Evolutionary conservation across 768 basidiomycete species (phyloP).

Genomic region (Pleurotus platypus): DNA sequence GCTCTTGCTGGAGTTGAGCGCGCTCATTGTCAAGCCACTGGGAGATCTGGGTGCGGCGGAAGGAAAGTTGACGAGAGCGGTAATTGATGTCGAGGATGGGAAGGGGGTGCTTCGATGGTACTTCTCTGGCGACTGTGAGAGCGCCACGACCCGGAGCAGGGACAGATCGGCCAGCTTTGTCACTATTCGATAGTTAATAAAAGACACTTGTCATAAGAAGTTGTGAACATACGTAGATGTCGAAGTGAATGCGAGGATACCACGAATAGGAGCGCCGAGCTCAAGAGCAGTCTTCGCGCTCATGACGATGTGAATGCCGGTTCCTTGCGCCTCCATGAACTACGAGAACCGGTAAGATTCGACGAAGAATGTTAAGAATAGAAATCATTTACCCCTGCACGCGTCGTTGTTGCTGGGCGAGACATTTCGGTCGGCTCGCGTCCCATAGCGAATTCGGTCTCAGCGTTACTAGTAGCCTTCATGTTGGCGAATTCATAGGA

Average conservation of each 20-base stretch:
- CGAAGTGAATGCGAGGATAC: conserved; percentile 92
- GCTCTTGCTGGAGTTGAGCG: conserved; percentile 75
- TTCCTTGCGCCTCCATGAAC: conserved; percentile 98
- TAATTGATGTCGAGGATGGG: conserved; percentile 84
- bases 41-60: conserved; percentile 93
- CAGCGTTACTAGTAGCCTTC: conserved; percentile 98
- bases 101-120: conserved; percentile 72
- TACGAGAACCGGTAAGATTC: conserved; percentile 19
- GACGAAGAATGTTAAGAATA: conserved; percentile 5
- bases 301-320: conserved; percentile 97
- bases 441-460: conserved; percentile 97
- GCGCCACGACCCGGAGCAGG: conserved; percentile 96
- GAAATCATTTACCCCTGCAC: conserved; percentile 72
- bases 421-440: conserved; percentile 99
- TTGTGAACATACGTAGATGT: conserved; percentile 76
- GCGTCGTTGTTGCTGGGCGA: conserved; percentile 92
- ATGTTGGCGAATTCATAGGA: conserved; percentile 99
- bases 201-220: not conserved
- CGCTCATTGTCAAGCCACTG: conserved; percentile 94
- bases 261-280: conserved; percentile 90
- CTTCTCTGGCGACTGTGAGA: conserved; percentile 82
- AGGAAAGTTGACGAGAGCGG: conserved; percentile 88
- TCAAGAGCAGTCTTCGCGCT: conserved; percentile 93
- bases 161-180: conserved; percentile 97
- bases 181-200: conserved; percentile 41